Percentiles rank a stretch among this genome's conserved stretches.
These are phyloP conservation scores for Tetrapisispora iriomotensis DNA, from an alignment of 805 yeast genomes.

Conservation along the genomic window DNA sequence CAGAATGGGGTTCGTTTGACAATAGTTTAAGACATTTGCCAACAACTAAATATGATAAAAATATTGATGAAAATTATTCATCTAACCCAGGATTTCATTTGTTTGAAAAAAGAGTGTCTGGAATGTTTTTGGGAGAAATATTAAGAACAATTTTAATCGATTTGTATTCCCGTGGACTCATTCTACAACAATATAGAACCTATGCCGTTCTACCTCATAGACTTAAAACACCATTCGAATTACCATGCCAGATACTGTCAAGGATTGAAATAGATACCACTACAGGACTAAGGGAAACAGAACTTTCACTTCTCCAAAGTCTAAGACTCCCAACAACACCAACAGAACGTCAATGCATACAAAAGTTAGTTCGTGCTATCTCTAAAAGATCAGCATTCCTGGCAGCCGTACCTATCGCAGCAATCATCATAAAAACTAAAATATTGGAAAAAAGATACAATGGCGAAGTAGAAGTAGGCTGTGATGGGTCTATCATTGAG, in stretches of 20 bases:
- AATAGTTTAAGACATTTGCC: conserved; percentile 72
- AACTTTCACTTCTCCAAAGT: conserved; percentile 51
- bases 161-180: conserved; percentile 44
- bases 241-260: conserved; percentile 74
- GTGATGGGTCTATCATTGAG: conserved; percentile 92
- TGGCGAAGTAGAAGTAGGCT: conserved; percentile 82
- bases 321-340: conserved; percentile 58
- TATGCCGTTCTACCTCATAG: conserved; percentile 42
- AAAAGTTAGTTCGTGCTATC: conserved; percentile 67
- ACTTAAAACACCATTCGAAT: conserved; percentile 63
- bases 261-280: conserved; percentile 79
- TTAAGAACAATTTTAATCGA: conserved; percentile 67
- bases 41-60: conserved; percentile 62
- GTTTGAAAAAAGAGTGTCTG: conserved; percentile 86
- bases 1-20: conserved; percentile 98
- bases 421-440: conserved; percentile 55
- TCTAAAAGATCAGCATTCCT: conserved; percentile 80
- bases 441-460: conserved; percentile 49
- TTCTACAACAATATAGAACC: conserved; percentile 45
- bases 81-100: conserved; percentile 81
- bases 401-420: conserved; percentile 85
- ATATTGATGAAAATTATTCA: conserved; percentile 55
- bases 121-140: conserved; percentile 88
- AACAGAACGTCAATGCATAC: conserved; percentile 68
- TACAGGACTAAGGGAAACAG: conserved; percentile 59